Conservation (phyloP, 2,329 filamentous ascomycete species). For the Neonectria hederae region DNA sequence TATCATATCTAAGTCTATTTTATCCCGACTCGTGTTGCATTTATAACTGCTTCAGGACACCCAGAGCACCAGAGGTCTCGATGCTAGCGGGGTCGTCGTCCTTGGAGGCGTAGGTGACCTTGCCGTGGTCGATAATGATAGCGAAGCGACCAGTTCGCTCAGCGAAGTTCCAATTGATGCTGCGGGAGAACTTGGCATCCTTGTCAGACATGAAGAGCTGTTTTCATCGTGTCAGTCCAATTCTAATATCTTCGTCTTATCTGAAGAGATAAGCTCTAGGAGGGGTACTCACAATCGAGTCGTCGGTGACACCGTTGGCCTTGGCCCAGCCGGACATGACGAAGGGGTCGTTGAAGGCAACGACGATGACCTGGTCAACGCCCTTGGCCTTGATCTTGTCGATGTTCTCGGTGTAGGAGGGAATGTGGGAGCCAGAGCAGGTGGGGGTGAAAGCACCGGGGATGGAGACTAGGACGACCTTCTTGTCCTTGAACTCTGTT, state of each 20-base stretch:
- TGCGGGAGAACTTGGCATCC: slow-evolving; percentile 76
- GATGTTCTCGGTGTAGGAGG: slow-evolving; percentile 79
- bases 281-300: slow-evolving; percentile 62
- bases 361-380: slow-evolving; percentile 82
- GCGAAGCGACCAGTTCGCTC: slow-evolving; percentile 83
- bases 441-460: slow-evolving; percentile 85
- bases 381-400: slow-evolving; percentile 79
- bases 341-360: slow-evolving; percentile 85
- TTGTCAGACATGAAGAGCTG: slow-evolving; percentile 80
- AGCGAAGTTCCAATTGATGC: slow-evolving; percentile 79
- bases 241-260: neutral
- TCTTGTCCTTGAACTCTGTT: slow-evolving; percentile 66
- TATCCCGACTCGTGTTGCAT: slow-evolving; percentile 2
- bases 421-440: slow-evolving; percentile 83
- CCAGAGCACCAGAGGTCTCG: slow-evolving; percentile 62
- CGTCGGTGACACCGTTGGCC: slow-evolving; percentile 80
- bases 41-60: slow-evolving; percentile 64
- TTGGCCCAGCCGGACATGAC: slow-evolving; percentile 93
- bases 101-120: slow-evolving; percentile 81
- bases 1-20: slow-evolving; percentile 30
- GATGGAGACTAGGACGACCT: slow-evolving; percentile 65
- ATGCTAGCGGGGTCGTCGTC: slow-evolving; percentile 64
- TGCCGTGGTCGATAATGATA: slow-evolving; percentile 84
- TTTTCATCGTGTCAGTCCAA: slow-evolving; percentile 22
- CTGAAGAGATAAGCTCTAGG: neutral